Conservation (phyloP, 805 yeast genomes). For the Metschnikowia lachancei region DNA sequence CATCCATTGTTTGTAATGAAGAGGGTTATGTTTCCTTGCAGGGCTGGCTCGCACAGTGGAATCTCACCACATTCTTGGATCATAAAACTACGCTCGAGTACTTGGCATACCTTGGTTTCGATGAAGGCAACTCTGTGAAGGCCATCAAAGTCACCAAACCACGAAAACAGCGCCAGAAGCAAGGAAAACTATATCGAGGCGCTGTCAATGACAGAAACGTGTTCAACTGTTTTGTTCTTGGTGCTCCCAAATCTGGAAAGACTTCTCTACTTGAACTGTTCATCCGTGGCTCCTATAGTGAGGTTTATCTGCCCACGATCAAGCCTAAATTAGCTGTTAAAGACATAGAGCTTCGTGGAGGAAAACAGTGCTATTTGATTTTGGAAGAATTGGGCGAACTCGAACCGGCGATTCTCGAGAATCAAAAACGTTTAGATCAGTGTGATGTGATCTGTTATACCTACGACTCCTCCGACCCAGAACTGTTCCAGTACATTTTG, state of each 20-base stretch:
- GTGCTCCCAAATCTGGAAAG: constrained; percentile 85
- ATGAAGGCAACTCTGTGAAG: constrained; percentile 40
- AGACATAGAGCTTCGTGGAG: constrained; percentile 89
- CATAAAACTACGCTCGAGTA: constrained; percentile 82
- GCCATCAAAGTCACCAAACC: constrained; percentile 80
- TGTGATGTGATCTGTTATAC: constrained; percentile 90
- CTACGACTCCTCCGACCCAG: constrained; percentile 95
- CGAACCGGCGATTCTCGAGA: constrained; percentile 78
- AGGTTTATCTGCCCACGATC: constrained; percentile 74
- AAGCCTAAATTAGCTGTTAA: constrained; percentile 82
- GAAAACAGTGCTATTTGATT: constrained; percentile 90
- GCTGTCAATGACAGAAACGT: constrained; percentile 81
- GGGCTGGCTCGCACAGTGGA: constrained; percentile 99
- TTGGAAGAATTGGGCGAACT: constrained; percentile 87
- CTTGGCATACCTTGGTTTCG: constrained; percentile 87
- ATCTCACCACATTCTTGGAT: constrained; percentile 88
- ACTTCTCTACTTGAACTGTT: constrained; percentile 81
- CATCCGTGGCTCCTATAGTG: constrained; percentile 68
- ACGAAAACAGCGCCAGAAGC: constrained; percentile 65
- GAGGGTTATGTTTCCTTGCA: constrained; percentile 87
- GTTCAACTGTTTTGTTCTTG: constrained; percentile 84
- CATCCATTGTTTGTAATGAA: constrained; percentile 84
- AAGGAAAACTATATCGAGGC: constrained; percentile 61
- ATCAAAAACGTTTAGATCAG: constrained; percentile 63
- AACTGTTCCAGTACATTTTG: constrained; percentile 80